phyloP scores from a whole-genome alignment of 768 basidiomycete genomes.

The Fibroporia radiculosa region DNA sequence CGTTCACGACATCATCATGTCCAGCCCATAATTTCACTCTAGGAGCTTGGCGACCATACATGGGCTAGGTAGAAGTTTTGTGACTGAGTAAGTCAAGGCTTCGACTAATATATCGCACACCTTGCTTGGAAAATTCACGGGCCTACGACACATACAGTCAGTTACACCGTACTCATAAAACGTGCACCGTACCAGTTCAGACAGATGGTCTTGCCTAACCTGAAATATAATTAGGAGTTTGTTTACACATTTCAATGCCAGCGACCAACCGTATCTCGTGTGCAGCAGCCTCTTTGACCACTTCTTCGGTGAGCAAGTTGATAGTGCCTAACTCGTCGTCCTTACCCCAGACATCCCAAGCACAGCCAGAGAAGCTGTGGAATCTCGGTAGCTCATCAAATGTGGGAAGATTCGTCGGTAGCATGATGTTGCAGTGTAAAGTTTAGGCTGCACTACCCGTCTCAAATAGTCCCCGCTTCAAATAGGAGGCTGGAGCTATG shows the following conservation, averaged over 20 bases:
- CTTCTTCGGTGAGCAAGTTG: slow-evolving; percentile 53
- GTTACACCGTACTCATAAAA: neutral
- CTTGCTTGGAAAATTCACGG: slow-evolving; percentile 59
- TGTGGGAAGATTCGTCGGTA: slow-evolving; percentile 24
- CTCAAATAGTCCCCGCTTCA: no score
- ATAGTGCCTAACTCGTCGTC: slow-evolving; percentile 62
- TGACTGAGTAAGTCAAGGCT: no score
- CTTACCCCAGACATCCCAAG: slow-evolving; percentile 62
- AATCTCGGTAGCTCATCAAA: slow-evolving; percentile 44
- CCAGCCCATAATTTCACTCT: slow-evolving; percentile 35
- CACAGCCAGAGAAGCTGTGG: slow-evolving; percentile 44
- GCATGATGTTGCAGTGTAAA: neutral
- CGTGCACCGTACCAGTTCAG: slow-evolving; percentile 48
- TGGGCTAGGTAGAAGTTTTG: slow-evolving; percentile 34
- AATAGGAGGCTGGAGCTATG: neutral
- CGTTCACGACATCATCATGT: slow-evolving; percentile 18
- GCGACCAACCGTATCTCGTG: slow-evolving; percentile 46
- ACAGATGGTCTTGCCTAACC: slow-evolving; percentile 46
- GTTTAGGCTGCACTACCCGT: neutral
- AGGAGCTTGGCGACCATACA: slow-evolving; percentile 48
- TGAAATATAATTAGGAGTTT: slow-evolving; percentile 13
- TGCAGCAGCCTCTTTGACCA: slow-evolving; percentile 49
- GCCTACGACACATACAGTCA: no score
- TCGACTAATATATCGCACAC: no score
- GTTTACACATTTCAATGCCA: neutral